Conservation (phyloP, 2,329 filamentous ascomycete species). For the Colletotrichum graminicola region DNA sequence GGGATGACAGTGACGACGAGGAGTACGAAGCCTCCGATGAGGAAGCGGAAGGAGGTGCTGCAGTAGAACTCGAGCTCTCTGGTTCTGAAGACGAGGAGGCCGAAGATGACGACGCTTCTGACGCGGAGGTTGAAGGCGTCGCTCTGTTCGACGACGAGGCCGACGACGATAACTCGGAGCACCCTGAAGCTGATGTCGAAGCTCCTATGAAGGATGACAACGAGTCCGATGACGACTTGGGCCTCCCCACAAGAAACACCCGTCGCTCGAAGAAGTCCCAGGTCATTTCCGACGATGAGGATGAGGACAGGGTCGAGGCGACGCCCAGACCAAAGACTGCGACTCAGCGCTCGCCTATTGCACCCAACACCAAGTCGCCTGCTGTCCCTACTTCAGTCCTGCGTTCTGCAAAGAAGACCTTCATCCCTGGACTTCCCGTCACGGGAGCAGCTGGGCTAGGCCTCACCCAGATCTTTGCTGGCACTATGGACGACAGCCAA, state of each 20-base stretch:
- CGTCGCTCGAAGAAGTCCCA: conserved; percentile 65
- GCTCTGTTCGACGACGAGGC: conserved; percentile 58
- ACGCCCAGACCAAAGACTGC: conserved; percentile 63
- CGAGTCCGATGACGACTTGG: conserved; percentile 56
- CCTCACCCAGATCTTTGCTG: conserved; percentile 90
- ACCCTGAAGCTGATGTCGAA: conserved; percentile 44
- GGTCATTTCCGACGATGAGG: conserved; percentile 75
- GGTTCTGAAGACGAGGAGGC: conserved; percentile 57
- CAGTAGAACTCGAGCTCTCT: conserved; percentile 57
- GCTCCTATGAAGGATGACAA: conserved; percentile 44
- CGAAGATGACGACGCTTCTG: conserved; percentile 48
- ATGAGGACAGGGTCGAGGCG: conserved; percentile 57
- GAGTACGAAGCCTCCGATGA: conserved; percentile 58
- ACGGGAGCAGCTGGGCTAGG: conserved; percentile 74
- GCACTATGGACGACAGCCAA: conserved; percentile 82
- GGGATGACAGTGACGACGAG: conserved; percentile 69
- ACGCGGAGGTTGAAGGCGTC: conserved; percentile 48
- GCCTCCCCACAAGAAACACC: conserved; percentile 56
- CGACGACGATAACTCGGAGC: conserved; percentile 55
- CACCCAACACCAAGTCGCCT: conserved; percentile 61
- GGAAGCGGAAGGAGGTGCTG: conserved; percentile 56
- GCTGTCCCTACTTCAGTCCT: conserved; percentile 72
- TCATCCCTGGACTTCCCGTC: conserved; percentile 76
- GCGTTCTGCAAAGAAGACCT: conserved; percentile 76
- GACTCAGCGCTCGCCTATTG: conserved; percentile 57